Evolutionary conservation across 2,329 filamentous ascomycete species (phyloP).

Genomic region (Arthrobotrys megalospora): DNA sequence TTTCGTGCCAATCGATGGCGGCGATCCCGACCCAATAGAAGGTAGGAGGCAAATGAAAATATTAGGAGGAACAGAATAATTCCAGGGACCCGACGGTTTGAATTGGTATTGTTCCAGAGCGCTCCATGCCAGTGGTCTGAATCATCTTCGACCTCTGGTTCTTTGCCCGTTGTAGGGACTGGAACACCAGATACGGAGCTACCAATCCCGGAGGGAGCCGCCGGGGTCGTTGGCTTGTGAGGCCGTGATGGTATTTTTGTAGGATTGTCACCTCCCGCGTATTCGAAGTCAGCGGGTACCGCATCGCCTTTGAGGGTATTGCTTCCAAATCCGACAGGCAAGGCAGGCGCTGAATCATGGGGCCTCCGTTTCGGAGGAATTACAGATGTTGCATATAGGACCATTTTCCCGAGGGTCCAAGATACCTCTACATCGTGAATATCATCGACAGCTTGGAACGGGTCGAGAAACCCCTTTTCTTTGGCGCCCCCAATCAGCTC

Average conservation of each 20-base stretch:
- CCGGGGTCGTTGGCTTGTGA: conserved; percentile 3
- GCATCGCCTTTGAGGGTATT: conserved; percentile 73
- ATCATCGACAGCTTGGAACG: conserved; percentile 94
- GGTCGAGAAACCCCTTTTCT: conserved; percentile 81
- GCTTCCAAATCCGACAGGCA: conserved; percentile 93
- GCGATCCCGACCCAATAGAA: conserved; percentile 85
- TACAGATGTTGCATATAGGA: conserved; percentile 93
- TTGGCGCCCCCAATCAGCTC: conserved; percentile 78
- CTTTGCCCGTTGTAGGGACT: not conserved
- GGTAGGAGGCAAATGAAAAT: conserved; percentile 78
- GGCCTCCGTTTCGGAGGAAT: conserved; percentile 73
- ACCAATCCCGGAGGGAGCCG: not conserved
- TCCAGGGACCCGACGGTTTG: conserved; percentile 72
- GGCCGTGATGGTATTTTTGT: conserved; percentile 27
- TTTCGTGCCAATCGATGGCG: conserved; percentile 69
- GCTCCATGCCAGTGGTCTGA: conserved; percentile 59
- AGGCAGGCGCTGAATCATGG: conserved; percentile 70
- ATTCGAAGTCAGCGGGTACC: conserved; percentile 84
- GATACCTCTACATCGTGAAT: conserved; percentile 92
- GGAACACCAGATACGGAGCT: conserved; percentile 41
- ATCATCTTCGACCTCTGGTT: conserved; percentile 36
- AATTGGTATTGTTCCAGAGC: conserved; percentile 64
- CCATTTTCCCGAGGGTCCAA: conserved; percentile 97
- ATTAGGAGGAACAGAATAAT: conserved; percentile 77
- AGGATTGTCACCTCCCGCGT: conserved; percentile 70